Conservation (phyloP, 441 rosid genomes). For the Populus trichocarpa region DNA sequence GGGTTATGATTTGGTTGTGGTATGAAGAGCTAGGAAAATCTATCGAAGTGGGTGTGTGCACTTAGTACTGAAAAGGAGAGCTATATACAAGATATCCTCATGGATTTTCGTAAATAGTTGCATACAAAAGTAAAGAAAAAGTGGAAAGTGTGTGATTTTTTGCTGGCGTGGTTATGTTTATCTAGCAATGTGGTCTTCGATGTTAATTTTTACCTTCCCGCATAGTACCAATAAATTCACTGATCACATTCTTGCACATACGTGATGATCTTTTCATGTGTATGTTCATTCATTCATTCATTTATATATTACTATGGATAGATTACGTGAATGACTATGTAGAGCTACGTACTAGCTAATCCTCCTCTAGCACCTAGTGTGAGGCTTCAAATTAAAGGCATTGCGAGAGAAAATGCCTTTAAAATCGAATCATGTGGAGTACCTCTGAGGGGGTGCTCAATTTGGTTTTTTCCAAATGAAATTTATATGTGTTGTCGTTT, state of each 20-base stretch:
- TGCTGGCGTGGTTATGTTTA: conserved; percentile 23
- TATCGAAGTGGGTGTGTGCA: conserved; percentile 21
- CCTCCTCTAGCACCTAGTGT: background rate
- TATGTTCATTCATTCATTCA: too few species aligned
- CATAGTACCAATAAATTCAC: background rate
- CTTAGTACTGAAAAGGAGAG: background rate
- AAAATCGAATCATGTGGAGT: background rate
- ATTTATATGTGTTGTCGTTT: background rate
- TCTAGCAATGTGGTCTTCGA: background rate
- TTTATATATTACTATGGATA: too few species aligned
- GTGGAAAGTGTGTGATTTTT: conserved; percentile 14
- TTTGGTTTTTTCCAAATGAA: background rate
- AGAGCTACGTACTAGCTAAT: background rate
- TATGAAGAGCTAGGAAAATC: conserved; percentile 25
- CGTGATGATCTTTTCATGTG: background rate
- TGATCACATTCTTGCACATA: background rate
- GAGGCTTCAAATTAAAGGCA: background rate
- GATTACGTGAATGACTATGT: background rate
- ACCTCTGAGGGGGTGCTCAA: background rate
- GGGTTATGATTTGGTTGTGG: conserved; percentile 24
- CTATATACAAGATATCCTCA: conserved; percentile 24
- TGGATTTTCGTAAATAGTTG: conserved; percentile 22
- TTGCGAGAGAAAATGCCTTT: too few species aligned
- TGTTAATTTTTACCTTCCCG: background rate
- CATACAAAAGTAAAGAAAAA: background rate